A percentile compares a stretch with the other conserved stretches of the same genome.
phyloP scores from a whole-genome alignment of 2,329 filamentous ascomycete genomes.

The Lecanicillium sp. region DNA sequence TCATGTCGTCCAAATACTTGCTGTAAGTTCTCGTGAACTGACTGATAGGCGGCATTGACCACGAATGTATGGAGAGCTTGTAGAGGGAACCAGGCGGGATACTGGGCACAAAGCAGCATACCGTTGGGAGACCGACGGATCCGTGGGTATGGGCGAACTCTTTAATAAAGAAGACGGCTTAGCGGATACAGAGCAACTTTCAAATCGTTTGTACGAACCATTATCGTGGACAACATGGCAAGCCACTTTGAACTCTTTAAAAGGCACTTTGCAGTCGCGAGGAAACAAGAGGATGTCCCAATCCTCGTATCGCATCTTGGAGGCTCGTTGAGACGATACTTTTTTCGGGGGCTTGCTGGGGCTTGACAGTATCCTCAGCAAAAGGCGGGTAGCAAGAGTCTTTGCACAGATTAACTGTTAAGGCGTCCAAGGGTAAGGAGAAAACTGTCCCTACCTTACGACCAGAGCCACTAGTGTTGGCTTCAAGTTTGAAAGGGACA shows the following conservation, averaged over 20 bases:
- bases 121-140: conserved; percentile 47
- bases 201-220: conserved; percentile 21
- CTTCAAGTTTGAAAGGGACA: no score
- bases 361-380: not conserved
- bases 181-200: not conserved
- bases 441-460: no score
- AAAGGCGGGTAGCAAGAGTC: no score
- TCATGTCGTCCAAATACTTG: conserved; percentile 45
- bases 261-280: conserved; percentile 53
- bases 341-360: not conserved
- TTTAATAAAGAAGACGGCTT: conserved; percentile 15
- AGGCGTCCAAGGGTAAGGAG: no score
- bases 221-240: conserved; percentile 59
- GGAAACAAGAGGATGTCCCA: conserved; percentile 85
- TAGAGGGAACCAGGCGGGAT: conserved; percentile 51
- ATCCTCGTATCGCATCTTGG: conserved; percentile 70
- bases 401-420: no score
- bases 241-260: conserved; percentile 75
- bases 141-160: conserved; percentile 45
- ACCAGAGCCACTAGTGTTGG: no score
- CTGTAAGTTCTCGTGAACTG: conserved; percentile 47
- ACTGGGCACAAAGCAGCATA: conserved; percentile 65
- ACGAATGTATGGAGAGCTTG: conserved; percentile 67
- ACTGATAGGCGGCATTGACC: conserved; percentile 54
- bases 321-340: not conserved